Evolutionary conservation across 176 grass and related monocot genomes (phyloP).

Genomic region (Eleusine coracana): DNA sequence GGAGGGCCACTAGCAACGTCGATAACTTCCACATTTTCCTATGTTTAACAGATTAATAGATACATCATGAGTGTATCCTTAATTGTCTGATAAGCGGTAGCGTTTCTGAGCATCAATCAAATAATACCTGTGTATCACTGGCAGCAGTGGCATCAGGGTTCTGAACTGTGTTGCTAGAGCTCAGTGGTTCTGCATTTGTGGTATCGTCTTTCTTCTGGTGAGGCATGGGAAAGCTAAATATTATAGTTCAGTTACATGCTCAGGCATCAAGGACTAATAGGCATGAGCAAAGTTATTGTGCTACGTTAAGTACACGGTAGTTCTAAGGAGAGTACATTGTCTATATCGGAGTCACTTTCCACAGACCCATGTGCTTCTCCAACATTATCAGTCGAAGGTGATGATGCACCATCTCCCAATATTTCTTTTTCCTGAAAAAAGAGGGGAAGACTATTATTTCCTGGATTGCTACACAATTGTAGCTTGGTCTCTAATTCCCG

Average conservation of each 20-base stretch:
- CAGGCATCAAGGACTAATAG: slow-evolving; percentile 3
- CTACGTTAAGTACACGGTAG: slow-evolving; percentile 14
- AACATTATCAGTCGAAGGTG: slow-evolving; percentile 35
- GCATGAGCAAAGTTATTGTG: neutral
- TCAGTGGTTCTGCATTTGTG: slow-evolving; percentile 44
- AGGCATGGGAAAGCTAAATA: slow-evolving; percentile 61
- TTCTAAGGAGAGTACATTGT: slow-evolving; percentile 53
- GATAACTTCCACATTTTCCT: slow-evolving; percentile 59
- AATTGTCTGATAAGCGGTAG: neutral
- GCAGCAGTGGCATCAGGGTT: slow-evolving; percentile 37
- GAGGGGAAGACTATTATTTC: neutral
- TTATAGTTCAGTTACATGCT: slow-evolving; percentile 56
- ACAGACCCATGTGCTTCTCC: slow-evolving; percentile 50
- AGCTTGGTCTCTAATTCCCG: neutral
- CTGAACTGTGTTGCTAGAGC: slow-evolving; percentile 40
- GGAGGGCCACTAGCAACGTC: slow-evolving; percentile 85
- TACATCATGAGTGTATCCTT: neutral
- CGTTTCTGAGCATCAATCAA: neutral
- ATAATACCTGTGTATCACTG: slow-evolving; percentile 52
- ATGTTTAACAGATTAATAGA: slow-evolving; percentile 48
- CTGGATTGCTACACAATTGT: neutral
- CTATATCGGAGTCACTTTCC: slow-evolving; percentile 43
- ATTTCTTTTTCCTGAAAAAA: slow-evolving; percentile 60
- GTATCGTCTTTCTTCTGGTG: slow-evolving; percentile 70
- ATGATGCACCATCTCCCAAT: slow-evolving; percentile 22